These are phyloP conservation scores for Zoysia pacifica DNA, from an alignment of 176 grass and related monocot genomes.

Conservation along the genomic window DNA sequence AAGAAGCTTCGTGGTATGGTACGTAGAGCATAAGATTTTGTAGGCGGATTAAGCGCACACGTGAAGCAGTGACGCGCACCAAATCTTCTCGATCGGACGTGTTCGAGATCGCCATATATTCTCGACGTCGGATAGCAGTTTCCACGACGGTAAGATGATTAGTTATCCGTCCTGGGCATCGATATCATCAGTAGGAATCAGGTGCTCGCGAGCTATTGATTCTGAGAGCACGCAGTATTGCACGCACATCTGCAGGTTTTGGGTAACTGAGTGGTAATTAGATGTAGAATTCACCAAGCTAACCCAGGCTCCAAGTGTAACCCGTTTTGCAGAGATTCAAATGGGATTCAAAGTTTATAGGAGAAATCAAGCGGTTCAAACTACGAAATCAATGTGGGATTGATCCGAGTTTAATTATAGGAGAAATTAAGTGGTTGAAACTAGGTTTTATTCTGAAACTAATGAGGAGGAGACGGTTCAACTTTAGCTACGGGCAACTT, in stretches of 20 bases:
- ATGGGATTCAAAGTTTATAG: too few species aligned
- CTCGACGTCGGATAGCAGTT: background rate
- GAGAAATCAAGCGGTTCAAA: too few species aligned
- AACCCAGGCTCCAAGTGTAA: too few species aligned
- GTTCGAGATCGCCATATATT: constrained; percentile 33
- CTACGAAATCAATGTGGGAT: too few species aligned
- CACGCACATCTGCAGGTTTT: background rate
- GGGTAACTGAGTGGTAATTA: background rate
- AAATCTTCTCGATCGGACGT: background rate
- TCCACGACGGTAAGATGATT: constrained; percentile 1
- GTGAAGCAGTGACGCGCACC: constrained; percentile 15
- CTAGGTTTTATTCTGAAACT: too few species aligned
- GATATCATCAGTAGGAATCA: constrained; percentile 27
- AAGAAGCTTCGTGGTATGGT: constrained; percentile 16
- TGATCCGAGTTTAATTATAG: too few species aligned
- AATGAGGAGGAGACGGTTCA: too few species aligned
- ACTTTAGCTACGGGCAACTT: too few species aligned
- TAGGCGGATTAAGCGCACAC: constrained; percentile 8
- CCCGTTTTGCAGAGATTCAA: too few species aligned
- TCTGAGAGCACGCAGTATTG: too few species aligned
- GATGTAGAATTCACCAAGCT: background rate
- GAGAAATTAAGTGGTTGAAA: too few species aligned
- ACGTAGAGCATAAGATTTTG: background rate
- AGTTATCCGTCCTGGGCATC: background rate
- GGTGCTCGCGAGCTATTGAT: background rate